Percentiles rank a stretch among this genome's conserved stretches.
phyloP scores from a whole-genome alignment of 2,329 filamentous ascomycete genomes.

The Colletotrichum coccodes region DNA sequence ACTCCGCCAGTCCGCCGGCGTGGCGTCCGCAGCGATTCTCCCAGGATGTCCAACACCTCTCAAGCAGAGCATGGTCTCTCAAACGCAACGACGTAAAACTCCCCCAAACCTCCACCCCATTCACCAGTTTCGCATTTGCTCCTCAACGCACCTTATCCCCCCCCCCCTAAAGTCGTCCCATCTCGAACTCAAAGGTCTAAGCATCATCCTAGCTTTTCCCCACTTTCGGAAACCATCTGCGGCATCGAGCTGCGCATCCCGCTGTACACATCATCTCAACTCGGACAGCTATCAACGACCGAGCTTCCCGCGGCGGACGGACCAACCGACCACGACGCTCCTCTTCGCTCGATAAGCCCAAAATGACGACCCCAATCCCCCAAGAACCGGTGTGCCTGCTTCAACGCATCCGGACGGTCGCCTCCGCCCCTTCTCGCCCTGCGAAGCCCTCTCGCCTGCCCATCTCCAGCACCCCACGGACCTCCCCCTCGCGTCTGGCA shows the following conservation, averaged over 20 bases:
- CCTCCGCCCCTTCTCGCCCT: neutral
- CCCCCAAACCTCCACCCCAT: neutral
- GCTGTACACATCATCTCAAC: neutral
- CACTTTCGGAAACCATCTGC: too few species aligned
- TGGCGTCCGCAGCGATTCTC: neutral
- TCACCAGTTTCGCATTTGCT: neutral
- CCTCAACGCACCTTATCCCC: neutral
- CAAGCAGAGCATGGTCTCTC: neutral
- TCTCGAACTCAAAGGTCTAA: neutral
- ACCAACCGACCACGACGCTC: neutral
- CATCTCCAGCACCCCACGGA: constrained; percentile 46
- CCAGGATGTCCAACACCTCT: too few species aligned
- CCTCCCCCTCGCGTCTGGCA: constrained; percentile 50
- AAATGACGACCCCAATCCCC: neutral
- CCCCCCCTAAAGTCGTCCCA: neutral
- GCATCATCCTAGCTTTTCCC: constrained; percentile 11
- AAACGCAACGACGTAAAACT: neutral
- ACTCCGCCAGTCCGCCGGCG: neutral
- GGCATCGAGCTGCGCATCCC: neutral
- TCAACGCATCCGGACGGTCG: neutral
- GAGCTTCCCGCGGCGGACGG: neutral
- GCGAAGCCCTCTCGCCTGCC: constrained; percentile 39
- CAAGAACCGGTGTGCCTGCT: constrained; percentile 6
- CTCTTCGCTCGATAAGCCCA: neutral
- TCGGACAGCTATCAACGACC: neutral